Base-by-base conservation (phyloP, 768 basidiomycete species). In the Xerocomellus intermedius region DNA sequence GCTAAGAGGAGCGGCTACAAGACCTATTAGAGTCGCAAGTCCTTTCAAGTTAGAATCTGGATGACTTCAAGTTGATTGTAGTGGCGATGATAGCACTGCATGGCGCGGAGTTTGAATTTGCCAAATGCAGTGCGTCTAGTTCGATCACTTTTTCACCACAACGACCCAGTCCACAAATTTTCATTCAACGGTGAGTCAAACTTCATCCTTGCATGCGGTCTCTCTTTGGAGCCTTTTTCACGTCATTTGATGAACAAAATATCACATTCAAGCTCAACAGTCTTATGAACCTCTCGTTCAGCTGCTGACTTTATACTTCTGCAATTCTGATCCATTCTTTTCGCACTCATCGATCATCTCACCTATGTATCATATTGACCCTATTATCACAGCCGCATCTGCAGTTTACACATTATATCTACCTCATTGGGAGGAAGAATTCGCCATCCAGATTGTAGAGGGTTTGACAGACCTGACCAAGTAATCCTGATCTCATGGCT, bases 251-350 rank as follows among this genome's bases (percentile, higher is more conserved):
- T 77, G 77, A 77, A 67, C 43, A 56, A 60, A 55, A 68, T 41
- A 68, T 72, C 73, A 74, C 72, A 75, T 74, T 75, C 76, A 76
- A 78, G 74, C 75, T 77, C 75, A 77, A 77, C 76, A 77, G 75
- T 77, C 75, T 71, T 64, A 77, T 75, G 75, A 70, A 65, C 68
- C 14, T 41, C 14, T 5, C 33, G 64, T 74, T 73, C 75, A 75
- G 46, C 56, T 77, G 75, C 74, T 74, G 75, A 78, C 55, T 56
- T 30, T 53, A 63, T 69, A 63, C 68, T 63, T 70, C 77, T 77
- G 74, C 75, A 77, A 76, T 78, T 72, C 77, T 77, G 76, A 77
- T 48, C 35, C 28, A 21, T 57, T 42, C 8, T 37, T 49, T 24
- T 41, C 17, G 13, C 32, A 12, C 38, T 33, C 3, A 2, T 19